Percentiles rank a stretch among this genome's conserved stretches.
These are phyloP conservation scores for Prunus dulcis DNA, from an alignment of 306 rosid genomes.

Conservation along the genomic window DNA sequence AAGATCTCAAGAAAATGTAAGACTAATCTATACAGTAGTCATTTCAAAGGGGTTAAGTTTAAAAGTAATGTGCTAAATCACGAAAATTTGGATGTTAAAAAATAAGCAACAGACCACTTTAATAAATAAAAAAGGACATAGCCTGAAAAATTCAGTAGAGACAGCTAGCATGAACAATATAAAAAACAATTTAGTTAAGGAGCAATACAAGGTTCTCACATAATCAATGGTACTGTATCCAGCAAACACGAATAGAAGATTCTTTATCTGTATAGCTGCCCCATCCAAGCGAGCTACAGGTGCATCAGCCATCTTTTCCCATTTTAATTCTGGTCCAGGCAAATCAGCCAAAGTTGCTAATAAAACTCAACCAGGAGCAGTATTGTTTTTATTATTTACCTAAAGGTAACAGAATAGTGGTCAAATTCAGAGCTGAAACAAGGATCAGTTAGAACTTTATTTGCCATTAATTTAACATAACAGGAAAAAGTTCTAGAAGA, in stretches of 20 bases:
- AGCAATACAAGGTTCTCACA: constrained; percentile 39
- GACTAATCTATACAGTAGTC: not conserved
- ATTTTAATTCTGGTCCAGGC: constrained; percentile 66
- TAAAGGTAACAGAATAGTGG: not conserved
- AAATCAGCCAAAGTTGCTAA: constrained; percentile 70
- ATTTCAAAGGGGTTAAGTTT: not conserved
- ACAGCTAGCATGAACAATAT: not conserved
- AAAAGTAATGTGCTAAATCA: not conserved
- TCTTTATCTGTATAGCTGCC: constrained; percentile 58
- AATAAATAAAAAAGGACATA: not conserved
- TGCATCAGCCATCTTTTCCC: constrained; percentile 75
- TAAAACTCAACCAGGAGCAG: constrained; percentile 30
- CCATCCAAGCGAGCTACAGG: constrained; percentile 91
- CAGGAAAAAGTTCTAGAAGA: too few species aligned
- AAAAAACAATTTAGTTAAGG: not conserved
- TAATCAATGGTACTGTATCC: constrained; percentile 65
- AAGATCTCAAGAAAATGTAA: not conserved
- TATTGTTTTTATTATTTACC: not conserved
- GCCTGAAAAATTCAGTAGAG: not conserved
- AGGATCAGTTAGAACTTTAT: not conserved
- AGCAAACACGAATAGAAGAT: constrained; percentile 64
- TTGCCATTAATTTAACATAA: too few species aligned
- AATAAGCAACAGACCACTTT: not conserved
- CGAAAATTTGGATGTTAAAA: not conserved
- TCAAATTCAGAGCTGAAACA: not conserved